Evolutionary conservation across 1,284 basidiomycete genomes (phyloP), one percentile per base, ranked within the genome.

Genomic region (Tilletiopsis washingtonensis): DNA sequence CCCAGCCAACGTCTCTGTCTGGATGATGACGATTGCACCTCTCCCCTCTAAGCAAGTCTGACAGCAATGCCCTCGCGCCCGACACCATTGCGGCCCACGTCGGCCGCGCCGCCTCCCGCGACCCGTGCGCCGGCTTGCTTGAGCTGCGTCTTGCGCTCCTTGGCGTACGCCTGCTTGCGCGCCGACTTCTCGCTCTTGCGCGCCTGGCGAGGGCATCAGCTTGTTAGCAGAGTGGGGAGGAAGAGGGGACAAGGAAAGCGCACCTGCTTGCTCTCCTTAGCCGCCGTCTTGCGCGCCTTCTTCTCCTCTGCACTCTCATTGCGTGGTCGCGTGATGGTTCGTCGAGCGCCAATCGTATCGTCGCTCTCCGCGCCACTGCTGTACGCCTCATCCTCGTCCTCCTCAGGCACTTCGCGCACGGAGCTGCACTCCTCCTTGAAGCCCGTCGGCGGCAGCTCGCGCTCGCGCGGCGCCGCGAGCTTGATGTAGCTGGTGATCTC

Each of bases 241-340:
- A 34, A 34, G 60, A 34, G n/a, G 29, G 29, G 9, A 34, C 9
- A 9, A n/a, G 29, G 29, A n/a, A 34, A 34, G 15, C 67, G 53
- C 23, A 49, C 48, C 56, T 66, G 59, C 46, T 70, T 70, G 46
- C 51, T 52, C 21, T 79, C 80, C 74, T 96, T 98, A 32, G 90
- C 82, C 1, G 83, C 84, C n/a, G 81, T 78, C 74, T 98, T 99
- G 19, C 94, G 81, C 0, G 82, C 81, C 66, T 84, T 89, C 74
- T 88, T 89, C 40, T 88, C 89, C 61, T 91, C 90, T 50, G 82
- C 81, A 3, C 82, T 80, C 75, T 99, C 94, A 56, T 64, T 64
- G 7, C 58, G 45, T 38, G 62, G 55, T 3, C 65, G 56, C 40
- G 57, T 60, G 17, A 51, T 32, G 0, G 54, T 59, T 12, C 51